Evolutionary conservation across 345 rosid genomes (phyloP).

Genomic region (Leavenworthia alabamica): DNA sequence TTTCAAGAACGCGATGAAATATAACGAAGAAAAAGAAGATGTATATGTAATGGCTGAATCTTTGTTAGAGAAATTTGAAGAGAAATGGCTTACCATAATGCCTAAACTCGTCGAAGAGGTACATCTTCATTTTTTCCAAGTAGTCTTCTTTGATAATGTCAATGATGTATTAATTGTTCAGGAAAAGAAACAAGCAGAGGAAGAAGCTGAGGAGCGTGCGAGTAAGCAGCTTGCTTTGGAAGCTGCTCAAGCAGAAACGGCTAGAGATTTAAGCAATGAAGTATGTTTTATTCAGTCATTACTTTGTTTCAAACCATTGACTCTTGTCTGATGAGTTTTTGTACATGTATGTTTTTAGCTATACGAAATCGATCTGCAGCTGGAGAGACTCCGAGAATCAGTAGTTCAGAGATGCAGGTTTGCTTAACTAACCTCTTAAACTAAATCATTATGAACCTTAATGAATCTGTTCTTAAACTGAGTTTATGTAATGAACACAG

Average conservation of each 20-base stretch:
- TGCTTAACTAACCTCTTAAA: background rate
- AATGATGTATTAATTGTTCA: conserved; percentile 12
- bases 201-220: conserved; percentile 40
- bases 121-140: background rate
- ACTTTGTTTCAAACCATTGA: conserved; percentile 3
- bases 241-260: conserved; percentile 49
- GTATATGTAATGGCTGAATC: conserved; percentile 67
- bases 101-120: conserved; percentile 82
- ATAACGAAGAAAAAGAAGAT: conserved; percentile 61
- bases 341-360: conserved; percentile 43
- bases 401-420: conserved; percentile 74
- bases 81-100: conserved; percentile 69
- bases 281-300: conserved; percentile 29
- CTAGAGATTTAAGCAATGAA: conserved; percentile 55
- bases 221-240: conserved; percentile 50
- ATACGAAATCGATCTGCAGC: conserved; percentile 46
- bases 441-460: background rate
- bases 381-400: conserved; percentile 50
- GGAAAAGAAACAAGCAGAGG: conserved; percentile 59
- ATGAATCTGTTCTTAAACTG: background rate
- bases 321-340: background rate
- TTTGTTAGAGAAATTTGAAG: conserved; percentile 62
- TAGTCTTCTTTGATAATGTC: background rate
- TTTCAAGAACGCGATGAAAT: conserved; percentile 77
- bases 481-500: conserved; percentile 32